Evolutionary conservation across 257 asterid species (phyloP).

Genomic region (Gentiana dahurica): DNA sequence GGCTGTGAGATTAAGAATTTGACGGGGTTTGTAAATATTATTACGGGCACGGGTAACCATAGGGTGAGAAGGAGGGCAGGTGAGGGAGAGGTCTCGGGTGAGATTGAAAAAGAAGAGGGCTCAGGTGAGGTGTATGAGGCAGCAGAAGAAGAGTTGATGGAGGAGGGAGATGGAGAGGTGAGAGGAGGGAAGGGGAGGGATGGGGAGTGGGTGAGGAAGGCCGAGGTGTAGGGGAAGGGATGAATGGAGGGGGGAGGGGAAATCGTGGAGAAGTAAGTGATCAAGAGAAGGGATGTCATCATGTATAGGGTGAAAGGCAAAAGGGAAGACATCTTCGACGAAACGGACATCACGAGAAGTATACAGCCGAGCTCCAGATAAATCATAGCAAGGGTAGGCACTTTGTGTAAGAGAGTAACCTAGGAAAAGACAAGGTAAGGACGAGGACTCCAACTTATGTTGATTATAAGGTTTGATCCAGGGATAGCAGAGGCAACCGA

Average conservation of each 20-base stretch:
- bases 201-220: too few relatives aligned
- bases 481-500: neutral
- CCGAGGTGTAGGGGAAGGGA: too few relatives aligned
- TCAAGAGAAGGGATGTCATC: neutral
- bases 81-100: neutral
- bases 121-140: too few relatives aligned
- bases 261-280: too few relatives aligned
- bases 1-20: neutral
- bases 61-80: too few relatives aligned
- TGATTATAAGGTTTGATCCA: neutral
- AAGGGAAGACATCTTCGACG: neutral
- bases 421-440: neutral
- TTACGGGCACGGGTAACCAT: too few relatives aligned
- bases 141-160: too few relatives aligned
- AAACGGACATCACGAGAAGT: neutral
- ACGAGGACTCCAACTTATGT: neutral
- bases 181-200: too few relatives aligned
- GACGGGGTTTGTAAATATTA: neutral
- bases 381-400: neutral
- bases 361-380: neutral
- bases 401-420: neutral
- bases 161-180: too few relatives aligned
- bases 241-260: too few relatives aligned
- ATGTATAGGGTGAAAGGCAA: too few relatives aligned
- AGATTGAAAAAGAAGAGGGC: neutral